These are phyloP conservation scores for Juglanconis oblonga DNA, from an alignment of 2,329 filamentous ascomycete species.

Conservation along the genomic window DNA sequence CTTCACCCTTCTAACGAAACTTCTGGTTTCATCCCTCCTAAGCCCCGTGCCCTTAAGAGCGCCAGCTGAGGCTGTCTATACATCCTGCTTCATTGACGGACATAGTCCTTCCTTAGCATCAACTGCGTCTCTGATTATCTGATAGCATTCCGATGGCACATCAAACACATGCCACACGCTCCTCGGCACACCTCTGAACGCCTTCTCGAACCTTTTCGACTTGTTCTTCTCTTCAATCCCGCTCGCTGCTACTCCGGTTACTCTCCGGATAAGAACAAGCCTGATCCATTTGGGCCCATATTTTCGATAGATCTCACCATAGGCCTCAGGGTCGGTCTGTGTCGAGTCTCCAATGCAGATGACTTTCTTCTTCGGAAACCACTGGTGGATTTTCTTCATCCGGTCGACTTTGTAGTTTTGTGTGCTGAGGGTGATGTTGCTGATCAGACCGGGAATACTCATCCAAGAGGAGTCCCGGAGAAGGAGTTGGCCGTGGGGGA, in stretches of 20 bases:
- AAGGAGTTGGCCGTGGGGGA: constrained; percentile 75
- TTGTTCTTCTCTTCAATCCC: constrained; percentile 74
- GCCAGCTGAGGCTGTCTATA: too few species aligned
- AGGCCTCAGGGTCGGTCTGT: constrained; percentile 86
- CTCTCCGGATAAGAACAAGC: constrained; percentile 82
- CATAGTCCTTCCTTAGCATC: background rate
- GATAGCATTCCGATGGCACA: constrained; percentile 63
- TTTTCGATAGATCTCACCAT: constrained; percentile 70
- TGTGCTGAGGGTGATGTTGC: constrained; percentile 75
- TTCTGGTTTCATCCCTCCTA: too few species aligned
- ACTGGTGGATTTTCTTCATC: constrained; percentile 72
- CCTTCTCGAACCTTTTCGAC: constrained; percentile 72
- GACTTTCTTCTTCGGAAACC: constrained; percentile 76
- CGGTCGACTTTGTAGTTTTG: constrained; percentile 82
- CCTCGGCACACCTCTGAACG: constrained; percentile 72
- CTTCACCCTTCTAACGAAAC: too few species aligned
- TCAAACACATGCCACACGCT: constrained; percentile 80
- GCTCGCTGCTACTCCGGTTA: constrained; percentile 66
- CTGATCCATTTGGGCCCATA: constrained; percentile 71
- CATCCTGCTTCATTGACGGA: background rate
- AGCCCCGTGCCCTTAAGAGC: too few species aligned
- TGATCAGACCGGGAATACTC: constrained; percentile 75
- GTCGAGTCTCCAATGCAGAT: constrained; percentile 88
- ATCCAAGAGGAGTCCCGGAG: constrained; percentile 84
- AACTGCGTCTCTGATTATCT: constrained; percentile 32